Evolutionary conservation across 2,329 filamentous ascomycete species (phyloP).

Genomic region (Pyrenochaeta sp.): DNA sequence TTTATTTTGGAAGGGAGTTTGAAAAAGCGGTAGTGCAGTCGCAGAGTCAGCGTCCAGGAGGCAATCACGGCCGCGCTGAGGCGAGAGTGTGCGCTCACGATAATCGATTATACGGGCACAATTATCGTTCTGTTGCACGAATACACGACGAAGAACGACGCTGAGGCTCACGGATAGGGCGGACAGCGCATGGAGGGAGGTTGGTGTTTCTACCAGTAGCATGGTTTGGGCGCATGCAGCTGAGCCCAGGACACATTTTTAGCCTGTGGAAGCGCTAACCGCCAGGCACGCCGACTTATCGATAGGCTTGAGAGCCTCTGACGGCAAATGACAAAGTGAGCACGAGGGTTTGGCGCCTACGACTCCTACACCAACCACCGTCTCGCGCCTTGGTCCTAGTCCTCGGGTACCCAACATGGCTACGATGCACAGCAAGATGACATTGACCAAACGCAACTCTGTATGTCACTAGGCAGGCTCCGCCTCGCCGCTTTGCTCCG

Average conservation of each 20-base stretch:
- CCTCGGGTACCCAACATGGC: not conserved
- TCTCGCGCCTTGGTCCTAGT: not conserved
- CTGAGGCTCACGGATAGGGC: not conserved
- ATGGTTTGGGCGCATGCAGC: not conserved
- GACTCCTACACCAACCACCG: not conserved
- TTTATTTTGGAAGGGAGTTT: not conserved
- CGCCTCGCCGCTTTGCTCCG: not conserved
- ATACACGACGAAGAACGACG: not conserved
- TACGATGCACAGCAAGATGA: not conserved
- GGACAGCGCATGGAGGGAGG: not conserved
- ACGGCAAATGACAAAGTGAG: not conserved
- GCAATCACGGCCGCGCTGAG: not conserved
- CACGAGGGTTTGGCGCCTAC: conserved; percentile 3
- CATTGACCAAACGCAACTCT: not conserved
- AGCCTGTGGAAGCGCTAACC: not conserved
- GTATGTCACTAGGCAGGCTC: not conserved
- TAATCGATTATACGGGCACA: not conserved
- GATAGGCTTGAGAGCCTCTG: conserved; percentile 3
- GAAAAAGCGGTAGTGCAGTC: too few species aligned
- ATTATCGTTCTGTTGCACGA: not conserved
- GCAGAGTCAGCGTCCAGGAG: not conserved
- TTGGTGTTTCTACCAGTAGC: not conserved
- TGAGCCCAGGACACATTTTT: not conserved
- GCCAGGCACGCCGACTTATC: not conserved
- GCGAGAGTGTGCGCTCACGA: not conserved